Conservation (phyloP, 2,329 filamentous ascomycete genomes). For the Talaromyces sp. region DNA sequence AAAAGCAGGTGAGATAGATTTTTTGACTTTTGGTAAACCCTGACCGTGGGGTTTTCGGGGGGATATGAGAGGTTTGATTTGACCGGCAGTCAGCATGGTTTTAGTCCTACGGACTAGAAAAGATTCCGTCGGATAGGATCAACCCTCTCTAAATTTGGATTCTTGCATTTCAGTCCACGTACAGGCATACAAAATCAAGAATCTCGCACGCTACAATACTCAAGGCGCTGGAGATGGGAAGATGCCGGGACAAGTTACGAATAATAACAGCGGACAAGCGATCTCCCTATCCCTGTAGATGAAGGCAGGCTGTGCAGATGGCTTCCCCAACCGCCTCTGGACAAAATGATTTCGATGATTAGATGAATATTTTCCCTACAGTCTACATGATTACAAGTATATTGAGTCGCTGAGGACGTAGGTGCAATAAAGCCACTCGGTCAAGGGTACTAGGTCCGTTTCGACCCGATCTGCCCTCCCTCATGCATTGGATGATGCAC, state of each 20-base stretch:
- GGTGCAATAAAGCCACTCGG: background rate
- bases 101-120: constrained; percentile 1
- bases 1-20: background rate
- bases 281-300: background rate
- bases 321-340: no score
- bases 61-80: background rate
- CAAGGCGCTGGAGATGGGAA: background rate
- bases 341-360: background rate
- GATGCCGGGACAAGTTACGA: background rate
- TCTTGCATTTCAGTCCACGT: background rate
- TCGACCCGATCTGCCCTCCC: constrained; percentile 7
- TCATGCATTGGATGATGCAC: background rate
- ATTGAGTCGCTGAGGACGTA: background rate
- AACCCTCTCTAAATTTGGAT: background rate
- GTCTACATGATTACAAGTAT: background rate
- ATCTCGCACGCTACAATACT: background rate
- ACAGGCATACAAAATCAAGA: background rate
- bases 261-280: background rate
- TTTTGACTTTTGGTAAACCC: background rate
- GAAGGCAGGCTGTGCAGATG: background rate
- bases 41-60: background rate
- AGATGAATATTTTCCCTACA: background rate
- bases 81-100: background rate
- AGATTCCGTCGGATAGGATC: background rate
- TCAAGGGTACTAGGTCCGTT: background rate